Percentiles rank a stretch among this genome's conserved stretches.
Evolutionary conservation across 371 early-diverging fungal genomes (phyloP).

Genomic region (Rhizopus delemar): DNA sequence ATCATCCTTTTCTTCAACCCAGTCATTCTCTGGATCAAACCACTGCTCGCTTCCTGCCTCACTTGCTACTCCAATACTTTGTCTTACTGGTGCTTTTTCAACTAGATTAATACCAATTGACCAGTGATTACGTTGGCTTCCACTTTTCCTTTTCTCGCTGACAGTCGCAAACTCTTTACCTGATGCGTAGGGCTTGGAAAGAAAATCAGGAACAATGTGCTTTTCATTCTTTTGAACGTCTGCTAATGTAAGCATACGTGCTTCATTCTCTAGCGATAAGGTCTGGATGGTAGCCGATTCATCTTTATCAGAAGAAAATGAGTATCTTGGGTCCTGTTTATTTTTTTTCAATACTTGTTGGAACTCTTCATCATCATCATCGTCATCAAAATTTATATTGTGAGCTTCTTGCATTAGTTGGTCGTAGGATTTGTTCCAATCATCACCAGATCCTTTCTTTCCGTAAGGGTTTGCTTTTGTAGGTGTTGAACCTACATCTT

Average conservation of each 20-base stretch:
- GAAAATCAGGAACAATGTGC: background rate
- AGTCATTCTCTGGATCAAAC: slow-evolving; percentile 30
- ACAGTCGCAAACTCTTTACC: background rate
- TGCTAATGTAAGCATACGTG: background rate
- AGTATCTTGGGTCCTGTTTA: background rate
- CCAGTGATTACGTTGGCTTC: slow-evolving; percentile 41
- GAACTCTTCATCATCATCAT: background rate
- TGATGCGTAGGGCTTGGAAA: background rate
- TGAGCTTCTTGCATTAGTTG: background rate
- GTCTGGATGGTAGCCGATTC: slow-evolving; percentile 8
- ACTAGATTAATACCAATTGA: slow-evolving; percentile 29
- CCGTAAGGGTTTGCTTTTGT: background rate
- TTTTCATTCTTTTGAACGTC: background rate
- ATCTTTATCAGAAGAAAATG: background rate
- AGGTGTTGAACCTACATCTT: background rate
- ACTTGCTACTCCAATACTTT: slow-evolving; percentile 14
- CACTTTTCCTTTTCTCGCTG: slow-evolving; percentile 24
- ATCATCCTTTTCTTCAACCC: slow-evolving; percentile 12
- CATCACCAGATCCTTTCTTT: background rate
- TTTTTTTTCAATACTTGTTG: background rate
- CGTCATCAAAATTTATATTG: background rate
- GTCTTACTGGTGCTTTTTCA: slow-evolving; percentile 14
- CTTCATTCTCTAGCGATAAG: slow-evolving; percentile 7
- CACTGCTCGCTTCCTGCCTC: slow-evolving; percentile 26
- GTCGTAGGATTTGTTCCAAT: background rate